Conservation (phyloP, 129 eudicot genomes). For the sunflower (Helianthus annuus) region DNA sequence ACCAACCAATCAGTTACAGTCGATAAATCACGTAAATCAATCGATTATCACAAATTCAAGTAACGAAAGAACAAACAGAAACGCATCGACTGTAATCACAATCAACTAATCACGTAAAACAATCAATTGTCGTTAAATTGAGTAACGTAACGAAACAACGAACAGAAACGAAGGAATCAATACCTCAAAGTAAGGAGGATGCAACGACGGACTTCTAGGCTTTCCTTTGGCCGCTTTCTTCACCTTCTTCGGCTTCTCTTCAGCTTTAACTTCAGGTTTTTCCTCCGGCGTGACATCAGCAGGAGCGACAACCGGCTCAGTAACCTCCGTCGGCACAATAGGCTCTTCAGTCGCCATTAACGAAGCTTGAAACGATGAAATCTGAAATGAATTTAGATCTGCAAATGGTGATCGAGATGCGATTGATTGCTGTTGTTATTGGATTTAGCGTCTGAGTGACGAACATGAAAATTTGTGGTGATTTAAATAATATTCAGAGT, state of each 20-base stretch:
- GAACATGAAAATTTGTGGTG: constrained; percentile 34
- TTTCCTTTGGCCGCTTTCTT: constrained; percentile 54
- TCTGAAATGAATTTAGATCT: constrained; percentile 19
- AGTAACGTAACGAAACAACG: not conserved
- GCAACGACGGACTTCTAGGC: constrained; percentile 48
- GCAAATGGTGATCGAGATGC: not conserved
- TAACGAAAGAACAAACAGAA: no score
- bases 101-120: not conserved
- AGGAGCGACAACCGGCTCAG: constrained; percentile 30
- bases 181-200: constrained; percentile 91
- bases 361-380: constrained; percentile 13
- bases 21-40: not conserved
- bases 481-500: constrained; percentile 44
- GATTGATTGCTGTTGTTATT: constrained; percentile 16
- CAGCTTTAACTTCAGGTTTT: constrained; percentile 25
- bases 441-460: constrained; percentile 38
- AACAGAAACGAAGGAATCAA: not conserved
- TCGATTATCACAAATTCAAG: no score
- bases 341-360: constrained; percentile 63
- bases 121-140: no score
- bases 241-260: constrained; percentile 41
- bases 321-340: constrained; percentile 32
- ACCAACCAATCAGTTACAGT: no score
- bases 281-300: constrained; percentile 37
- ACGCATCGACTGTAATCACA: no score